Conservation (phyloP, 108 stramenopile species). For the Phaeodactylum tricornutum region DNA sequence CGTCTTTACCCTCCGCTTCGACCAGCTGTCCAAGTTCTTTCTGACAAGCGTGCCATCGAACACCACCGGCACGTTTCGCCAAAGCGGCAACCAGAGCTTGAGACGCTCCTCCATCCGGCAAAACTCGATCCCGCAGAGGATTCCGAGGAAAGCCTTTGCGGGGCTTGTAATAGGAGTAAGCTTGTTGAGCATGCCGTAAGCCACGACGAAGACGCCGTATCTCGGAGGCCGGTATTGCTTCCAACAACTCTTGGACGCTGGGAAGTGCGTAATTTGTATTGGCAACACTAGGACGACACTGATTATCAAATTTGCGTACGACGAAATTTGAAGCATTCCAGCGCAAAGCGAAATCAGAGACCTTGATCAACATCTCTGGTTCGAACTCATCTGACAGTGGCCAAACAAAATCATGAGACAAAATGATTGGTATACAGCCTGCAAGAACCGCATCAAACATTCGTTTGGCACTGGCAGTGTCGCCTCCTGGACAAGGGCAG, state of each 20-base stretch:
- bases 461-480: slow-evolving; percentile 50
- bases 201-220: slow-evolving; percentile 21
- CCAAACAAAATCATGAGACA: slow-evolving; percentile 37
- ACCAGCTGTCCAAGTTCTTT: slow-evolving; percentile 13
- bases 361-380: neutral
- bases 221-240: slow-evolving; percentile 16
- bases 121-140: slow-evolving; percentile 15
- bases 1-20: neutral
- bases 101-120: slow-evolving; percentile 29
- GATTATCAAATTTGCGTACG: slow-evolving; percentile 1
- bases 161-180: slow-evolving; percentile 19
- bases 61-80: slow-evolving; percentile 21
- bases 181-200: slow-evolving; percentile 4
- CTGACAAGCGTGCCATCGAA: slow-evolving; percentile 21
- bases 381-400: slow-evolving; percentile 13
- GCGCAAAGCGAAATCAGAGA: slow-evolving; percentile 14
- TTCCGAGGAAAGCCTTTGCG: slow-evolving; percentile 2
- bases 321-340: slow-evolving; percentile 8
- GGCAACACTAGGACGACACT: slow-evolving; percentile 1
- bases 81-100: slow-evolving; percentile 19
- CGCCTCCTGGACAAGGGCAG: slow-evolving; percentile 42
- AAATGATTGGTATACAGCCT: slow-evolving; percentile 40
- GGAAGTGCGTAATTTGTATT: neutral
- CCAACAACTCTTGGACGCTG: neutral
- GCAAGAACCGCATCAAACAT: slow-evolving; percentile 40